These are phyloP conservation scores for Streptanthus diversifolius DNA, from an alignment of 345 rosid genomes.

Conservation along the genomic window DNA sequence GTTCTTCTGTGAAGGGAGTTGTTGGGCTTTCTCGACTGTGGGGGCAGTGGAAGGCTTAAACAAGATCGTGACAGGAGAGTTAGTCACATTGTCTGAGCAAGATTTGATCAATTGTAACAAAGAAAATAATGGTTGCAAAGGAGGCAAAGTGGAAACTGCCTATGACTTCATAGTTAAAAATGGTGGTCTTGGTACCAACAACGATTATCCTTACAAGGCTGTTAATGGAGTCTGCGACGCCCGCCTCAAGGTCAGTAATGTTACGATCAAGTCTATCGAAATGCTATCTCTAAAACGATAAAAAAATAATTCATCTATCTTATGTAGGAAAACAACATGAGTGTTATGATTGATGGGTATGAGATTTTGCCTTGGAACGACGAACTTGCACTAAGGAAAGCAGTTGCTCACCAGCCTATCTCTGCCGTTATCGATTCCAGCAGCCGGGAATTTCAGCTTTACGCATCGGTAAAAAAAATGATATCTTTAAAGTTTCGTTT, in stretches of 20 bases:
- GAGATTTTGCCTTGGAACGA: conserved; percentile 49
- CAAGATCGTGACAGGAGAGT: conserved; percentile 55
- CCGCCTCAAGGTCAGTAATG: conserved; percentile 34
- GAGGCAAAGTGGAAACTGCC: conserved; percentile 60
- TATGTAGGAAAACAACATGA: conserved; percentile 43
- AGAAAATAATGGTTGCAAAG: conserved; percentile 44
- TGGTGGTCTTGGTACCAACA: conserved; percentile 52
- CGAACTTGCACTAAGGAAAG: conserved; percentile 63
- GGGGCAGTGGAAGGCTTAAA: conserved; percentile 76
- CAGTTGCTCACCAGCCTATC: conserved; percentile 60
- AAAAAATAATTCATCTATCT: not conserved
- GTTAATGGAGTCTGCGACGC: conserved; percentile 1
- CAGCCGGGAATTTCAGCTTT: conserved; percentile 42
- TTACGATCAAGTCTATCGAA: not conserved
- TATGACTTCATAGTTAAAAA: conserved; percentile 42
- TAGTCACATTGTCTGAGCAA: conserved; percentile 69
- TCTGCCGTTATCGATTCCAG: conserved; percentile 73
- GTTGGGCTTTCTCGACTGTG: conserved; percentile 89
- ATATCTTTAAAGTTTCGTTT: not conserved
- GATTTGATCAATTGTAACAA: conserved; percentile 69
- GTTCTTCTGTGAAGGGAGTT: conserved; percentile 48
- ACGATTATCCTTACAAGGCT: conserved; percentile 52
- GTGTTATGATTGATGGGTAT: conserved; percentile 59
- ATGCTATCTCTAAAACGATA: not conserved
- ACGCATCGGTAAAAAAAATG: not conserved